Evolutionary conservation across 2,329 filamentous ascomycete species (phyloP), one percentile per base, ranked within the genome.

Genomic region (Myrmaecium sp.): DNA sequence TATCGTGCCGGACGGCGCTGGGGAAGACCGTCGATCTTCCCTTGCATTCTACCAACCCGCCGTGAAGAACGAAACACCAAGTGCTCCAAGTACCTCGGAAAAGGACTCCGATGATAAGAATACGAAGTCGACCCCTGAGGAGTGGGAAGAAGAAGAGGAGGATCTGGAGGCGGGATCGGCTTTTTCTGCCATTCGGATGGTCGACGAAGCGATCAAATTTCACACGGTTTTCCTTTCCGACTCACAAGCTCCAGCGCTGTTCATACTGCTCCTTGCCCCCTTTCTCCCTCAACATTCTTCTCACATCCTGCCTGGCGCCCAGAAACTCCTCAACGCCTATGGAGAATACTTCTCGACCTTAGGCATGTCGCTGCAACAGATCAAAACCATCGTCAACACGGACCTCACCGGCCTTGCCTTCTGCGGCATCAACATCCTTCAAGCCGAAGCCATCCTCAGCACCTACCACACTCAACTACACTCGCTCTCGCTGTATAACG

Each of bases 401-500:
- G 44, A 52, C 30, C 40, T 60, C 12, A 46, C 43, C 8, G 49
- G 54, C 22, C 33, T 58, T 5, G 42, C 58, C 22, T 45, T 47
- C 13, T 50, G 55, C 10, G 59, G 58, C 4, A 45, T 63, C 23
- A 54, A 58, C 24, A 57, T 58, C 5, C 48, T 59, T 10, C 64
- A 71, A 37, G 54, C 63, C 25, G 66, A 71, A 40, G 51, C 55
- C 23, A 62, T 71, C 21, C 57, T 71, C 21, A 54, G 59, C 21
- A 52, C 59, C 3, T 73, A 73, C 42, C 65, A 74, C 43, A 58
- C 61, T 26, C 63, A 66, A 30, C 52, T 74, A 13, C 42, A 56
- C 11, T 46, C 45, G 14, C 47, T 58, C 8, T 54, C 40, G 27
- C 56, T 58, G 25, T 66, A 47, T 48, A 62, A 52, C 43, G 58